Conservation (phyloP, 352 stramenopile genomes). For the Globisporangium lucens region DNA sequence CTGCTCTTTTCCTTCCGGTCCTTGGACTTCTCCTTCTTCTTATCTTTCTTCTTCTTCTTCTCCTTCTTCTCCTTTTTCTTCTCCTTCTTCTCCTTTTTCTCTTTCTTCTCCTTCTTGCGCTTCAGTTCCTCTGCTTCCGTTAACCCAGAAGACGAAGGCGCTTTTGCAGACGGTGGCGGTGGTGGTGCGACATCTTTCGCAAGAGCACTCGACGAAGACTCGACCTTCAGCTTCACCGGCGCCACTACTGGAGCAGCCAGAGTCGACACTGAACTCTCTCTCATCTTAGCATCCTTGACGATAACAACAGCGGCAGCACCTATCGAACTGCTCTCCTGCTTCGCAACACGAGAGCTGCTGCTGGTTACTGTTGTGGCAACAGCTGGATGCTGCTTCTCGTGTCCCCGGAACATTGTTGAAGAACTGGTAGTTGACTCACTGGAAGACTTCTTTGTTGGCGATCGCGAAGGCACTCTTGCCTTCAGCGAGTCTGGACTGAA, state of each 20-base stretch:
- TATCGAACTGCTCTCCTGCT: conserved; percentile 2
- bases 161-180: background rate
- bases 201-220: background rate
- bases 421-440: conserved; percentile 17
- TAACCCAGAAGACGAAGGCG: background rate
- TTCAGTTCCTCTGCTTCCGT: conserved; percentile 24
- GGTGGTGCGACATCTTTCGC: background rate
- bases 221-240: background rate
- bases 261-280: background rate
- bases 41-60: conserved; percentile 49
- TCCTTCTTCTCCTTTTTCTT: conserved; percentile 70
- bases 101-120: conserved; percentile 54
- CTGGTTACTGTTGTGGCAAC: background rate
- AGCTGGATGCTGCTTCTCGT: background rate
- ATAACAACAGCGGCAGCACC: background rate
- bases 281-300: background rate
- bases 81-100: conserved; percentile 71
- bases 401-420: conserved; percentile 6
- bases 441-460: conserved; percentile 27
- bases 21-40: conserved; percentile 45
- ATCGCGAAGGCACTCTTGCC: conserved; percentile 9
- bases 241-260: background rate
- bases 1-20: conserved; percentile 40
- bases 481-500: conserved; percentile 3
- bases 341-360: conserved; percentile 3